phyloP scores from a whole-genome alignment of 805 yeast genomes.

The Candida fluviatilis region DNA sequence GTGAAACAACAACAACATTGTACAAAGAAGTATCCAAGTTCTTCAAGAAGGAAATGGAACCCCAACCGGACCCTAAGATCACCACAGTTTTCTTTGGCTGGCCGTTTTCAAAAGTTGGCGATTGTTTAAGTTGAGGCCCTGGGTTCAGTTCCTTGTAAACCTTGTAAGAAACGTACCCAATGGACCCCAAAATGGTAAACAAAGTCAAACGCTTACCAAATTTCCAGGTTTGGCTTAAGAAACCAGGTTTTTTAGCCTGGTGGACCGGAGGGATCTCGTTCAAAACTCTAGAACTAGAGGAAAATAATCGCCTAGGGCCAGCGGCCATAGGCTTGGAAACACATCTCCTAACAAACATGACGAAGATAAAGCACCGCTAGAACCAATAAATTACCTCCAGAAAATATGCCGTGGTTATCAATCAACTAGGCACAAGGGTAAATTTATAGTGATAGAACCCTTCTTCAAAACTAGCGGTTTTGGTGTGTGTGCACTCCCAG shows the following conservation, averaged over 20 bases:
- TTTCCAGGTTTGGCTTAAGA: slow-evolving; percentile 42
- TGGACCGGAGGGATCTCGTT: slow-evolving; percentile 12
- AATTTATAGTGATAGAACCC: no score
- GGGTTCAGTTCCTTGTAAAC: slow-evolving; percentile 64
- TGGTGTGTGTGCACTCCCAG: no score
- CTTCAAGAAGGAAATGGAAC: slow-evolving; percentile 79
- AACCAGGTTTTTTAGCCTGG: slow-evolving; percentile 15
- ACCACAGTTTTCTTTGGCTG: slow-evolving; percentile 71
- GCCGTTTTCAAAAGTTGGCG: slow-evolving; percentile 52
- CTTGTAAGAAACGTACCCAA: slow-evolving; percentile 47
- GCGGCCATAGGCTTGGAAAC: no score
- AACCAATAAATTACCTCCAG: background rate
- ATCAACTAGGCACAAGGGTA: background rate
- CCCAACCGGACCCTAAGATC: slow-evolving; percentile 92
- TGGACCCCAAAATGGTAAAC: slow-evolving; percentile 50
- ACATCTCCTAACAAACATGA: no score
- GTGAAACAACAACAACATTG: slow-evolving; percentile 86
- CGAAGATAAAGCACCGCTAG: background rate
- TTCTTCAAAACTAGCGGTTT: no score
- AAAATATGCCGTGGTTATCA: no score
- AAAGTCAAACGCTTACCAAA: slow-evolving; percentile 44
- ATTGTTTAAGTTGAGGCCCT: slow-evolving; percentile 54
- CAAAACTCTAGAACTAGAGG: slow-evolving; percentile 19
- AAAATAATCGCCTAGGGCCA: slow-evolving; percentile 20
- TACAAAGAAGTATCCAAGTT: slow-evolving; percentile 80